These are phyloP conservation scores for Fraxinus latifolia DNA, from an alignment of 305 asterid genomes.

Conservation along the genomic window DNA sequence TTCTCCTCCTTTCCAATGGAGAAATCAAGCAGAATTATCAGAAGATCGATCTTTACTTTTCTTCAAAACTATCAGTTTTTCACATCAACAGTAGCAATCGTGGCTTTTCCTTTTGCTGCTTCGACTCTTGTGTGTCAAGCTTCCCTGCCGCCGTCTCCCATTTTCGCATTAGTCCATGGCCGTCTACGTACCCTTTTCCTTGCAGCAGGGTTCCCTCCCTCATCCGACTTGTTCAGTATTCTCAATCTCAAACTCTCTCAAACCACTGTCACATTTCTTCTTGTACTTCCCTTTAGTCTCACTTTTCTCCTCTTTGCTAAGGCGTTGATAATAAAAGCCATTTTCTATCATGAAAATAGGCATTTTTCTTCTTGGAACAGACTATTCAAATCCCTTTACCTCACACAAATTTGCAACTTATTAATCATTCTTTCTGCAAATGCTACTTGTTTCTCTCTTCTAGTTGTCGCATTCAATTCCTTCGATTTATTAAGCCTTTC, in stretches of 20 bases:
- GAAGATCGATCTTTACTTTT: constrained; percentile 64
- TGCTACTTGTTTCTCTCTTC: constrained; percentile 56
- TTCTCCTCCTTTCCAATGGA: constrained; percentile 32
- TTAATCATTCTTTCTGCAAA: constrained; percentile 52
- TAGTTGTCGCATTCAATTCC: constrained; percentile 38
- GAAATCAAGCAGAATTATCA: constrained; percentile 41
- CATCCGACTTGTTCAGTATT: constrained; percentile 46
- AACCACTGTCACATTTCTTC: constrained; percentile 45
- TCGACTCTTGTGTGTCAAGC: constrained; percentile 49
- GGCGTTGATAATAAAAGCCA: constrained; percentile 35
- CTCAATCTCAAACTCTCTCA: constrained; percentile 65
- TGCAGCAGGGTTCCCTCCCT: constrained; percentile 59
- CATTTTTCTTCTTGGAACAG: constrained; percentile 27
- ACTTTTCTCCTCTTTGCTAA: constrained; percentile 65
- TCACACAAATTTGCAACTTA: constrained; percentile 61
- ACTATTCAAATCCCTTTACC: constrained; percentile 35
- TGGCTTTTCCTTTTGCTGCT: constrained; percentile 62
- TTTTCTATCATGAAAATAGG: constrained; percentile 12
- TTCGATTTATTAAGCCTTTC: constrained; percentile 33
- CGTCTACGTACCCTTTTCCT: constrained; percentile 46
- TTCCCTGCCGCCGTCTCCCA: constrained; percentile 38
- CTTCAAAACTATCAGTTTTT: constrained; percentile 52
- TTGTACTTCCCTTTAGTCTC: constrained; percentile 53
- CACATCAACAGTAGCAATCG: constrained; percentile 49
- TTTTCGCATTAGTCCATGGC: constrained; percentile 33